Percentiles rank a stretch among this genome's conserved stretches.
These are phyloP conservation scores for Vigna unguiculata DNA, from an alignment of 306 rosid species.

Conservation along the genomic window DNA sequence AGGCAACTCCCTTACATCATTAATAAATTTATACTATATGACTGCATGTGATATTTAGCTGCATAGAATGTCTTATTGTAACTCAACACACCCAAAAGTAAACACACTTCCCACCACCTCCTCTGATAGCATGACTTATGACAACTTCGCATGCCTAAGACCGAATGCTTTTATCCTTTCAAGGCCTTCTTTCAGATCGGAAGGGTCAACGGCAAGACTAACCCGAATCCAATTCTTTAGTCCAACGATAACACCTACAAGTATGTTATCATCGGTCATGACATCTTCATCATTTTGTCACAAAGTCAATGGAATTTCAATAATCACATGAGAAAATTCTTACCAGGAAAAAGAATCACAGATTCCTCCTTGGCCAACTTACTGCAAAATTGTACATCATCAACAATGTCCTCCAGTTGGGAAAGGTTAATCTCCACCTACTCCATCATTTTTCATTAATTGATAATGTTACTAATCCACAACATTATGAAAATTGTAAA, in stretches of 20 bases:
- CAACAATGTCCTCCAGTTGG: conserved; percentile 52
- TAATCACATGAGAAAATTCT: conserved; percentile 8
- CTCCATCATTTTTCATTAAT: neutral
- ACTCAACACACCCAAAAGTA: neutral
- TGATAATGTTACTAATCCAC: neutral
- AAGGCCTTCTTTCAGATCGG: conserved; percentile 58
- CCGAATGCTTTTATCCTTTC: conserved; percentile 57
- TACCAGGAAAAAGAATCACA: conserved; percentile 63
- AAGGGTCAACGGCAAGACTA: conserved; percentile 49
- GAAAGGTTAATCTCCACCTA: conserved; percentile 62
- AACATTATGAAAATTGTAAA: neutral
- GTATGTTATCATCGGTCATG: neutral
- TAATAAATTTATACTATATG: neutral
- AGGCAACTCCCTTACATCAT: neutral
- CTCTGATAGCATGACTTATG: neutral
- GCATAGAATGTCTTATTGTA: neutral
- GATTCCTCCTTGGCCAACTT: conserved; percentile 67
- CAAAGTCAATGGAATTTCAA: neutral
- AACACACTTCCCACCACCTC: neutral
- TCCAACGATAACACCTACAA: conserved; percentile 64
- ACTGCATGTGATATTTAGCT: neutral
- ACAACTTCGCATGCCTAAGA: conserved; percentile 50
- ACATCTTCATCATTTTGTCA: neutral
- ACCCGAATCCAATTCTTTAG: conserved; percentile 62
- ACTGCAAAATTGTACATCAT: conserved; percentile 64